phyloP scores from a whole-genome alignment of 768 basidiomycete species.

The Russula brevipes region DNA sequence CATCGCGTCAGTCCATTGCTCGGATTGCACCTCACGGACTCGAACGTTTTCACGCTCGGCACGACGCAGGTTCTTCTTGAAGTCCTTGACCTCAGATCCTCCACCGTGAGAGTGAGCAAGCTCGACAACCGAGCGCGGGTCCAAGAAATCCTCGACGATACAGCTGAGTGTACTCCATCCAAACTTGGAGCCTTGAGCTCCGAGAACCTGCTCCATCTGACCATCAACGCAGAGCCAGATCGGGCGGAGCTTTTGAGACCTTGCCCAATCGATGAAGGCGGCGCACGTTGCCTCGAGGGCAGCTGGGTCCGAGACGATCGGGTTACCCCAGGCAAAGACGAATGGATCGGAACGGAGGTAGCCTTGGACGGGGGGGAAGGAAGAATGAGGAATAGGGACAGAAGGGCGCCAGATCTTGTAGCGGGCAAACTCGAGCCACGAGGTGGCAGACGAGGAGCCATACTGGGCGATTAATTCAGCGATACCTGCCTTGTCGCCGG shows the following conservation, averaged over 20 bases:
- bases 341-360: slow-evolving; percentile 46
- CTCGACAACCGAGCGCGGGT: slow-evolving; percentile 41
- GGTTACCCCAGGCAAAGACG: slow-evolving; percentile 33
- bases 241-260: slow-evolving; percentile 43
- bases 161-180: slow-evolving; percentile 58
- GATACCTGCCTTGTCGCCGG: slow-evolving; percentile 16
- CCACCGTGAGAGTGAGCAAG: slow-evolving; percentile 34
- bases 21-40: slow-evolving; percentile 40
- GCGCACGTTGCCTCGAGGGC: slow-evolving; percentile 48
- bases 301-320: slow-evolving; percentile 23
- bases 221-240: slow-evolving; percentile 58
- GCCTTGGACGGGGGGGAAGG: slow-evolving; percentile 59
- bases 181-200: slow-evolving; percentile 35
- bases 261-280: slow-evolving; percentile 34
- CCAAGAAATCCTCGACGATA: slow-evolving; percentile 53
- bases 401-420: slow-evolving; percentile 52
- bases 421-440: slow-evolving; percentile 56
- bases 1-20: slow-evolving; percentile 42
- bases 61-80: slow-evolving; percentile 56
- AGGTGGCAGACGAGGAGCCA: slow-evolving; percentile 63
- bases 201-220: slow-evolving; percentile 48
- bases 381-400: slow-evolving; percentile 51
- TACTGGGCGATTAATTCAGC: slow-evolving; percentile 52
- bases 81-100: slow-evolving; percentile 43
- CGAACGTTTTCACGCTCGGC: slow-evolving; percentile 52